Conservation (phyloP, 495 filamentous ascomycete species). For the Aspergillus hancockii region DNA sequence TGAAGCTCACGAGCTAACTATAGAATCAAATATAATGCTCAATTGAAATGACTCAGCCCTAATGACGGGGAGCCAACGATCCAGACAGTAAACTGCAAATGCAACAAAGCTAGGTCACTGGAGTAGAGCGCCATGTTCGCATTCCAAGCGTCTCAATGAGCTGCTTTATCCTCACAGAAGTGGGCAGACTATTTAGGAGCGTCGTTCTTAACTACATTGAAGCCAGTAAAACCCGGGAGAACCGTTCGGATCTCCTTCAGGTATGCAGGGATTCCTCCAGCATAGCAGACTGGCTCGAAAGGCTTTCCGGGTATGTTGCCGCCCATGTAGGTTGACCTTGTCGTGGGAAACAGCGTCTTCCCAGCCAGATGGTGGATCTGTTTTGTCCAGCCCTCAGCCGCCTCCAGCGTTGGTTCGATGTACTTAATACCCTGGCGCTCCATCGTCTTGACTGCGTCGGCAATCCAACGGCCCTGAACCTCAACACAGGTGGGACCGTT, state of each 20-base stretch:
- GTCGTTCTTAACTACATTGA: slow-evolving; percentile 20
- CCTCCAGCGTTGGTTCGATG: slow-evolving; percentile 45
- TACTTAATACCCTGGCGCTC: slow-evolving; percentile 40
- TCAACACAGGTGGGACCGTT: slow-evolving; percentile 53
- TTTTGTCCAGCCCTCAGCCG: slow-evolving; percentile 49
- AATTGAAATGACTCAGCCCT: no score
- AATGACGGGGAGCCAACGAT: no score
- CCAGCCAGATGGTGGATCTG: slow-evolving; percentile 41
- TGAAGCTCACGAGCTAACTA: no score
- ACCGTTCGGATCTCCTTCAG: slow-evolving; percentile 34
- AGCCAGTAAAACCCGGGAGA: slow-evolving; percentile 31
- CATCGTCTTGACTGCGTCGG: slow-evolving; percentile 45
- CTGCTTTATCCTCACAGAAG: no score
- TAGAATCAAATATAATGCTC: no score
- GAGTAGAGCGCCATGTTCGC: no score
- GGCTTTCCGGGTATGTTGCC: slow-evolving; percentile 50
- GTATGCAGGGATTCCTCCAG: slow-evolving; percentile 42
- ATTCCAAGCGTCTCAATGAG: no score
- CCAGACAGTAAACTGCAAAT: no score
- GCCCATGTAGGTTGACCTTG: slow-evolving; percentile 52
- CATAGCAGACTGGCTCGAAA: slow-evolving; percentile 48
- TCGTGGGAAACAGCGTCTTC: slow-evolving; percentile 48
- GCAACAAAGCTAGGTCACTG: no score
- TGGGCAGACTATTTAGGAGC: no score
- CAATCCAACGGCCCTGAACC: slow-evolving; percentile 53